These are phyloP conservation scores for Sutorius australiensis DNA, from an alignment of 768 basidiomycete species.

Conservation along the genomic window DNA sequence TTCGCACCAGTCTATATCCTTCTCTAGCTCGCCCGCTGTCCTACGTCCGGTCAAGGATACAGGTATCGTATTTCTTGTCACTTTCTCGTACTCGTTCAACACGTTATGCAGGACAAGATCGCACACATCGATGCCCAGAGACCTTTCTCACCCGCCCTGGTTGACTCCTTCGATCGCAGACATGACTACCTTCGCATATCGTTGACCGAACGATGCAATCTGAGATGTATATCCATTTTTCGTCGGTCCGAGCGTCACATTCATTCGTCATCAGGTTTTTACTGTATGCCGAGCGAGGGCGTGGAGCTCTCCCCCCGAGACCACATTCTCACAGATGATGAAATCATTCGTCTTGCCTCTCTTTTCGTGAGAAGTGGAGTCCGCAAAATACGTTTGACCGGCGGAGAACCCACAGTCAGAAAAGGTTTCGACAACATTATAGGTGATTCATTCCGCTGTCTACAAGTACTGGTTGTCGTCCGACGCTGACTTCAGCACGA, in stretches of 20 bases:
- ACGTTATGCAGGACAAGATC: slow-evolving; percentile 47
- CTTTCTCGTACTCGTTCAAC: not conserved
- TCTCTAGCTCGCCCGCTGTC: slow-evolving; percentile 11
- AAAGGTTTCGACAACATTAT: slow-evolving; percentile 71
- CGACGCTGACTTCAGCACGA: slow-evolving; percentile 39
- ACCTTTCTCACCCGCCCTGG: slow-evolving; percentile 49
- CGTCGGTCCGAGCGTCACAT: not conserved
- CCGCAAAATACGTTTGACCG: slow-evolving; percentile 83
- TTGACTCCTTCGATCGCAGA: slow-evolving; percentile 63
- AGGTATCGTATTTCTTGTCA: slow-evolving; percentile 12
- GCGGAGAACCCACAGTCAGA: slow-evolving; percentile 83
- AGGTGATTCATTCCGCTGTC: slow-evolving; percentile 37
- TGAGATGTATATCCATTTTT: slow-evolving; percentile 57
- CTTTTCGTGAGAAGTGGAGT: slow-evolving; percentile 82
- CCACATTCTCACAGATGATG: slow-evolving; percentile 70
- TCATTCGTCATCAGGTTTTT: slow-evolving; percentile 57
- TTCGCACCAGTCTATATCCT: slow-evolving; percentile 4
- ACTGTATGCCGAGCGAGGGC: slow-evolving; percentile 87
- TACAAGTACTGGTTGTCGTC: not conserved
- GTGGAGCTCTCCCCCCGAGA: slow-evolving; percentile 67
- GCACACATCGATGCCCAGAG: slow-evolving; percentile 46
- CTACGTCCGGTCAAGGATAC: slow-evolving; percentile 13
- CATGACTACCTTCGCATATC: slow-evolving; percentile 91
- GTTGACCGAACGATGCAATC: slow-evolving; percentile 82
- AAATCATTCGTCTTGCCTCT: slow-evolving; percentile 66